Conservation (phyloP, 1,139 yeast species). For the Candida sanyaensis region DNA sequence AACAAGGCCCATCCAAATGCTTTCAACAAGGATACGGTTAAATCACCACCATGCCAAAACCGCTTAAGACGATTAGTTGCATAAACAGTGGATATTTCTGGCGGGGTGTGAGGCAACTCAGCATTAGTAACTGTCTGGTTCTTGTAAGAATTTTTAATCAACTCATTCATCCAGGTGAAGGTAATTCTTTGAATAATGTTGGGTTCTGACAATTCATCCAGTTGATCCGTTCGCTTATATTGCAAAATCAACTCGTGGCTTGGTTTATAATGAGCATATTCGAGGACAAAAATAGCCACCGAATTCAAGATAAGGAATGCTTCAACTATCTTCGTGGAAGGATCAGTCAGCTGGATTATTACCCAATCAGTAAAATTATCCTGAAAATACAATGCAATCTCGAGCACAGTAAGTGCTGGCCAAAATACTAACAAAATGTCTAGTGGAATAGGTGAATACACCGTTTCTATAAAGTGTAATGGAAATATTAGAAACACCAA, state of each 20-base stretch:
- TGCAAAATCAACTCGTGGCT: conserved; percentile 22
- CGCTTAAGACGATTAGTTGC: conserved; percentile 20
- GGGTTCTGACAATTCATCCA: conserved; percentile 31
- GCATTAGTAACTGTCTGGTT: conserved; percentile 49
- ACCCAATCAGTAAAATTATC: conserved; percentile 29
- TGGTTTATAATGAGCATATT: conserved; percentile 31
- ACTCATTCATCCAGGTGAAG: conserved; percentile 63
- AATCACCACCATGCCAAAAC: conserved; percentile 34
- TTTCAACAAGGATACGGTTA: conserved; percentile 41
- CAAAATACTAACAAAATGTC: conserved; percentile 43
- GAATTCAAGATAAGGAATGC: conserved; percentile 21
- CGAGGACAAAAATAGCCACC: conserved; percentile 23
- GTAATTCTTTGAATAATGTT: conserved; percentile 54
- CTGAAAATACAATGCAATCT: conserved; percentile 27
- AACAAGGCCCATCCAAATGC: conserved; percentile 52
- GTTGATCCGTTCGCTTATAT: conserved; percentile 14
- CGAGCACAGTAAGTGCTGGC: conserved; percentile 33
- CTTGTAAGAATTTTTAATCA: conserved; percentile 50
- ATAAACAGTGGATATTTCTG: conserved; percentile 41
- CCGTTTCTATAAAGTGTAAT: conserved; percentile 42
- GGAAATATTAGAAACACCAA: conserved; percentile 29
- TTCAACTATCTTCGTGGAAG: conserved; percentile 18
- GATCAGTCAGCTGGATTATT: conserved; percentile 17
- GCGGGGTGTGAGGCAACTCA: conserved; percentile 59
- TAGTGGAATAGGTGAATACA: conserved; percentile 31